Conservation (phyloP, 768 basidiomycete genomes). For the Pleurotus cornucopiae region DNA sequence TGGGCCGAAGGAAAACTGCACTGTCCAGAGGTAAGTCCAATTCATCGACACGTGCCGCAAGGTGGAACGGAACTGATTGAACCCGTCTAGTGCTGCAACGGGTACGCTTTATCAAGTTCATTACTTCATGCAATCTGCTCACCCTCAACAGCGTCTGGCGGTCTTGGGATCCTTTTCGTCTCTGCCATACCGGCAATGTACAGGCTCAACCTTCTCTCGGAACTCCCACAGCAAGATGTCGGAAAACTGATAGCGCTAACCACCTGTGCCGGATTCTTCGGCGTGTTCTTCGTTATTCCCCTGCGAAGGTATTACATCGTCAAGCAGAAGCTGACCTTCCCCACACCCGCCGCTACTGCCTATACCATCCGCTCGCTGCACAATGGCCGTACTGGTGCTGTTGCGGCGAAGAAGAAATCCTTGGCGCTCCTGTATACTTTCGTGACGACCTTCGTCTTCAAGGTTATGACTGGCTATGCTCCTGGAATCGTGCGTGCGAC, state of each 20-base stretch:
- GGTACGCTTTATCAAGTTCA: slow-evolving; percentile 21
- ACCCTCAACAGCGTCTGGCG: slow-evolving; percentile 40
- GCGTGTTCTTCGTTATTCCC: slow-evolving; percentile 65
- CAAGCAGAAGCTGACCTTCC: slow-evolving; percentile 59
- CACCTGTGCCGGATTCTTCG: slow-evolving; percentile 52
- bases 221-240: slow-evolving; percentile 43
- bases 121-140: not conserved
- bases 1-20: slow-evolving; percentile 66
- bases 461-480: slow-evolving; percentile 53
- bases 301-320: slow-evolving; percentile 60
- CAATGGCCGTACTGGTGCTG: slow-evolving; percentile 42
- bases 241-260: slow-evolving; percentile 55
- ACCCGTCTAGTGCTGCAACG: slow-evolving; percentile 41
- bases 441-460: slow-evolving; percentile 41
- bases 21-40: slow-evolving; percentile 42
- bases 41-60: too few relatives aligned
- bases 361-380: slow-evolving; percentile 27
- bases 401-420: slow-evolving; percentile 52
- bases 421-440: slow-evolving; percentile 45
- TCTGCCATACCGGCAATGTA: slow-evolving; percentile 60
- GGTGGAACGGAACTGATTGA: too few relatives aligned
- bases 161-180: slow-evolving; percentile 56
- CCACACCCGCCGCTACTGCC: slow-evolving; percentile 60
- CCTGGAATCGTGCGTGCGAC: slow-evolving; percentile 45
- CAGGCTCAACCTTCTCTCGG: slow-evolving; percentile 43